Evolutionary conservation across 169 alveolate genomes (phyloP), one percentile per base, ranked within the genome.

Genomic region (Cryptosporidium felis): DNA sequence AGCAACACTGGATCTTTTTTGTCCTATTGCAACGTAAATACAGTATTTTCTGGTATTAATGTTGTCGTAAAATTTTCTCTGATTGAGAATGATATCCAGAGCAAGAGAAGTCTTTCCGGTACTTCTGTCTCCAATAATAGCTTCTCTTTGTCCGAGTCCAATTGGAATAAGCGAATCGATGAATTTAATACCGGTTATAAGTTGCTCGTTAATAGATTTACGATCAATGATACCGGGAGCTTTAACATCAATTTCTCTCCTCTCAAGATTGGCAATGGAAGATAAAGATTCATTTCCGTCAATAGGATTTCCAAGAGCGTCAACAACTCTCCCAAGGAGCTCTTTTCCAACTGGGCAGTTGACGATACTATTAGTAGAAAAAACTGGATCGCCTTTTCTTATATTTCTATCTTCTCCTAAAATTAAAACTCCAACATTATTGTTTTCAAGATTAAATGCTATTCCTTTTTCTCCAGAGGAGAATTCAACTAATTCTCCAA

Each of bases 171-270:
- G 92, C 53, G 98, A 93, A 92, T 98, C 99, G 51, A 98, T 98
- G 51, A 98, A 93, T 90, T 97, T 97, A 38, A 97, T 90, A 9
- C 99, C 99, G 12, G 98, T 96, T 59, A 94, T 94, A 98, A 98
- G 95, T 80, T 99, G 99, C 91, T 98, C 99, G 89, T 95, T 95
- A 58, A 98, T 99, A 59, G 98, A 94, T 82, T 97, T 93, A 65
- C 99, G 94, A 26, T 97, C 98, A 46, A 97, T 96, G 90, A 98
- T 97, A 41, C 99, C 99, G 8, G 99, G 99, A 46, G 99, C 99
- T 89, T 96, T 97, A 40, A 96, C 92, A 91, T 98, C 99, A 45
- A 97, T 97, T 51, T 98, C 93, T 79, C 97, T 93, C 59, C 97
- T 93, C 49, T 90, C 91, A 82, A 82, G 94, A 5, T 98, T 80